Base-by-base conservation (phyloP, 306 rosid species). In the Castanea mollissima region DNA sequence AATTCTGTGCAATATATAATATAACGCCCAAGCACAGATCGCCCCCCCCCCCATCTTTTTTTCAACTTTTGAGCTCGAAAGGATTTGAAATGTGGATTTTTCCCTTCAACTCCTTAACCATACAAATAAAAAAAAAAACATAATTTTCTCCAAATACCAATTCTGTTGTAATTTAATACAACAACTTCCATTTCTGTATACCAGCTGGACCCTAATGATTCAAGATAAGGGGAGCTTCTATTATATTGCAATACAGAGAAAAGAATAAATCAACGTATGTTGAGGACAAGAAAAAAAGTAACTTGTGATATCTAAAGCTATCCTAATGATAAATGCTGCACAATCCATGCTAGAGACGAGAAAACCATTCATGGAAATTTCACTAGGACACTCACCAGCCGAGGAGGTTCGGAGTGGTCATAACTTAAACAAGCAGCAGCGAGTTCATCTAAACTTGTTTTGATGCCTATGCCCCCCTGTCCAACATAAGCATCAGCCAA, bases 391-490 rank as follows among this genome's bases (percentile, higher is more conserved):
- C 90, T 93, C 80, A 93, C 97, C 77, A 94, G 90, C 63, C 97
- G 92, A 83, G 99, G 99, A 62, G 96, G 76, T 84, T 92, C 88
- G 4, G 89, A 70, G 83, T 63, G 86, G 71, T 84, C 91, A 79
- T 90, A 95, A 74, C 84, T 89, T 77, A 92, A 90, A 90, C 92
- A 90, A 72, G 88, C 23, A 14, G 88, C 90, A 79, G 98, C 99
- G 9, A 95, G 49, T 74, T 76, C 91, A 82, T 95, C 99, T 82
- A 95, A 86, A 83, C 99, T 92, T 76, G 58, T 64, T 76, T 83
- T 92, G 89, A 95, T 78, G 78, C 92, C 91, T 44, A 86, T 85
- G 58, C 98, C 99, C 62, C 98, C 98, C 99, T 91, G 83, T 76
- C 23, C 57, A 85, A 80, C 31, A 89, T 32, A 84, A 57, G 35